Base-by-base conservation (phyloP, 352 stramenopile genomes). In the Peronospora belbahrii region DNA sequence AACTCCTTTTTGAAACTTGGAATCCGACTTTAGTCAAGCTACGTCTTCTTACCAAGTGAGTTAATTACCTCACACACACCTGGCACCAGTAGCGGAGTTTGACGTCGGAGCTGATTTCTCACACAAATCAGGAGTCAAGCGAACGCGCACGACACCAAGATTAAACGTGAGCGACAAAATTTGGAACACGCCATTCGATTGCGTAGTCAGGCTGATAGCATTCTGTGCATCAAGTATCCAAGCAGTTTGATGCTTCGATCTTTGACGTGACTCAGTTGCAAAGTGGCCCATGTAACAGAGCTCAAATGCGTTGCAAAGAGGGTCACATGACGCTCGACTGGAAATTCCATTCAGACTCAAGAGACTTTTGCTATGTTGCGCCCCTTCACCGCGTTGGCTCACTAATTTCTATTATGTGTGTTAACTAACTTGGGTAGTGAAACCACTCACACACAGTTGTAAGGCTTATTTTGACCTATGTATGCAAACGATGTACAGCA, bases 81-180 rank as follows among this genome's bases (percentile, higher is more conserved):
- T 11, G 22, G 37, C 38, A 49, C 52, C 52, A 33, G 33, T 15
- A 14, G 14, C 8, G 37, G 34, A 31, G 44, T 35, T 24, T 9
- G 24, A 27, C 20, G 32, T 19, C 25, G 40, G 27, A 56, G 46
- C 46, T 62, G 53, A 62, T 62, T 57, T 36, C 17, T 37, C 18
- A 4, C 31, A 18, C 31, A 20, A 37, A 37, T 37, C 31, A 37
- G 31, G 11, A 37, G 11, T 17, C 10, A 1, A 14, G 6, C 30
- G 14, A 14, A 35, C 9, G 14, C 30, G 30, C 30, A 35, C 30
- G 30, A 17, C 30, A 35, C 31, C 14, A 14, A 36, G 13, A 20
- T 36, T 14, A 4, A 36, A 19, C 10, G 31, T 3, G n/a, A 36
- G 31, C 31, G 31, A 36, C 31, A 28, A 28, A 28, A 28, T 28